These are phyloP conservation scores for Xanthoconium purpureum DNA, from an alignment of 768 basidiomycete species.

Conservation along the genomic window DNA sequence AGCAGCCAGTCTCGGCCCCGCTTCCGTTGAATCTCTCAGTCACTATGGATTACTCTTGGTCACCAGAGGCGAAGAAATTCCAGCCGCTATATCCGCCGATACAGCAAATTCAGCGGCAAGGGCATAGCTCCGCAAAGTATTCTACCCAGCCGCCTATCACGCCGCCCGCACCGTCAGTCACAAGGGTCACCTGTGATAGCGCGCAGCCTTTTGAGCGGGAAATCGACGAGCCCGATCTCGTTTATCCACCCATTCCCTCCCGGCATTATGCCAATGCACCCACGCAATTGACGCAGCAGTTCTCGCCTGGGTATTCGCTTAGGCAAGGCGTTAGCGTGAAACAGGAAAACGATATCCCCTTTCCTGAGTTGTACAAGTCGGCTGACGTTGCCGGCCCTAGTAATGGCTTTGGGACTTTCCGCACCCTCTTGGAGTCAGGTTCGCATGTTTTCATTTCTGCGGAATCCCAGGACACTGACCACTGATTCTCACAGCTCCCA, in stretches of 20 bases:
- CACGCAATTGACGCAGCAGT: slow-evolving; percentile 17
- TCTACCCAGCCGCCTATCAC: slow-evolving; percentile 12
- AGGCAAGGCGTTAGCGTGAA: slow-evolving; percentile 24
- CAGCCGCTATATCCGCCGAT: slow-evolving; percentile 35
- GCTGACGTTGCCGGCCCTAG: slow-evolving; percentile 24
- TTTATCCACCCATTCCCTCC: slow-evolving; percentile 23
- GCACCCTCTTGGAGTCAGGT: slow-evolving; percentile 29
- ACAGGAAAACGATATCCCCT: slow-evolving; percentile 28
- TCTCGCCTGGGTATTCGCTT: slow-evolving; percentile 23
- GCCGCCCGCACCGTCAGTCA: slow-evolving; percentile 8
- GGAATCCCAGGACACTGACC: slow-evolving; percentile 3
- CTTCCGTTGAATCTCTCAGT: slow-evolving; percentile 32
- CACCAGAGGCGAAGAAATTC: slow-evolving; percentile 33
- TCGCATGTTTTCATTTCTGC: slow-evolving; percentile 11
- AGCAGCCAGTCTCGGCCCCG: slow-evolving; percentile 33
- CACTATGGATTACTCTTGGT: slow-evolving; percentile 33
- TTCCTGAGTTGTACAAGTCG: slow-evolving; percentile 25
- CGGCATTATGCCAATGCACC: slow-evolving; percentile 23
- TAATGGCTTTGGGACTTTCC: slow-evolving; percentile 20
- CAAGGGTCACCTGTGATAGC: slow-evolving; percentile 13
- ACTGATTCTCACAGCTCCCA: slow-evolving; percentile 13
- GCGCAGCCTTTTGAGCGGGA: slow-evolving; percentile 24
- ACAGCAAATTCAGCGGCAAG: slow-evolving; percentile 29
- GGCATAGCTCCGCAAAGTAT: slow-evolving; percentile 22
- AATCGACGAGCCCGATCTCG: slow-evolving; percentile 27